Base-by-base conservation (phyloP, 108 stramenopile genomes). In the Cyclotella choctawhatcheeana region DNA sequence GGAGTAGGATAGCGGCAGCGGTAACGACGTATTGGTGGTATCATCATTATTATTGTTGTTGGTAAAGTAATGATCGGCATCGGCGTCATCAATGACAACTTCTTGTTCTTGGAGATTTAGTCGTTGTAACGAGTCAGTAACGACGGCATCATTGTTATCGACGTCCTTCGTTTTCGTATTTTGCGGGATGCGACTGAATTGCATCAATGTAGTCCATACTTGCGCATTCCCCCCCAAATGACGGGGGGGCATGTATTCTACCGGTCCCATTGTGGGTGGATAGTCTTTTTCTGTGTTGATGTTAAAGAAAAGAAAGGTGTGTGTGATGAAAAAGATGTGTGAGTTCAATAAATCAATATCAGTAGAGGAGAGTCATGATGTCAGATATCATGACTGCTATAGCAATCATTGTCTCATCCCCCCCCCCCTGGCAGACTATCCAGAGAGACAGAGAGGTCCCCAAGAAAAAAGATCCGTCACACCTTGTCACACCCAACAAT, bases 181-280 rank as follows among this genome's bases (percentile, higher is more conserved):
- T 30, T 30, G 29, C 14, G 3, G 29, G 5, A 30, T 2, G 40
- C 61, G 31, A 21, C 30, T 21, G 25, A 8, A 45, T 18, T 33
- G 40, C 67, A 76, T 44, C 44, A 76, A 27, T 17, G 67, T 67
- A 24, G 51, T 32, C 79, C 79, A 80, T 0, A 73, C 67, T 0
- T 55, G 31, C 13, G 1, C 67, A 0, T 35, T 50, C 13, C 79
- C 79, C 4, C 79, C 79, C 62, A 80, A 69, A 58, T 80, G 79
- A 3, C 79, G 47, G 43, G 79, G 79, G 5, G 79, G 79, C 30
- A 71, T 73, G 59, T 80, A 80, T 40, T 80, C 79, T 26, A 26
- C 48, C 0, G 79, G 79, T 24, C 79, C 79, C 0, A 20, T 44
- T 0, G 55, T 64, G 2, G 0, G 0, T 5, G 79, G 79, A n/a